A percentile compares a stretch with the other conserved stretches of the same genome.
These are phyloP conservation scores for Choiromyces venosus DNA, from an alignment of 495 filamentous ascomycete genomes.

Conservation along the genomic window DNA sequence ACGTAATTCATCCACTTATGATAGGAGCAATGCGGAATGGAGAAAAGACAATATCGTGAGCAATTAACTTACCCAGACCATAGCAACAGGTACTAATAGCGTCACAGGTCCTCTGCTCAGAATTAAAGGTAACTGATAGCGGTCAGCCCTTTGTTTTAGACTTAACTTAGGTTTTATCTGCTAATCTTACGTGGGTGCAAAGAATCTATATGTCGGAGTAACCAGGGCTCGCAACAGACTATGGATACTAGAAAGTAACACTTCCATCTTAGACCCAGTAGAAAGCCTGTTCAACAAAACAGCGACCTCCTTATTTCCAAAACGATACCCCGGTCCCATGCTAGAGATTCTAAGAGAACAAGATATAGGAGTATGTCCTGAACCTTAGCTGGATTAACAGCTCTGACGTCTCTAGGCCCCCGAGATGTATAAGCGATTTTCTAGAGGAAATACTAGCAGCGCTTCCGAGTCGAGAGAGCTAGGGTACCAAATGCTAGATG, in stretches of 20 bases:
- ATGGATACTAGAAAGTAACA: slow-evolving; percentile 21
- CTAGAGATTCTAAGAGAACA: slow-evolving; percentile 13
- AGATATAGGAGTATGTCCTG: not conserved
- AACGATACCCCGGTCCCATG: slow-evolving; percentile 7
- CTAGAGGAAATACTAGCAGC: slow-evolving; percentile 9
- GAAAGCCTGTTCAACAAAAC: slow-evolving; percentile 11
- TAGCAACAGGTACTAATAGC: not conserved
- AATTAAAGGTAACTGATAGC: slow-evolving; percentile 12
- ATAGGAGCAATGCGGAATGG: not conserved
- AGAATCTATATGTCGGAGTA: slow-evolving; percentile 23
- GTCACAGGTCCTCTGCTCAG: slow-evolving; percentile 19
- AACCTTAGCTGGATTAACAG: not conserved
- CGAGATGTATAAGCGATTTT: not conserved
- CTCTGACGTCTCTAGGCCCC: slow-evolving; percentile 9
- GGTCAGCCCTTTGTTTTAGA: not conserved
- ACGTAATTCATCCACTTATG: no score
- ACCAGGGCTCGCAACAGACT: slow-evolving; percentile 15
- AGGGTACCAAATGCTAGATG: slow-evolving; percentile 27
- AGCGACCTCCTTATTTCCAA: not conserved
- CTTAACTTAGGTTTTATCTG: not conserved
- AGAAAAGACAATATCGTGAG: slow-evolving; percentile 14
- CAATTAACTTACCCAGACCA: not conserved
- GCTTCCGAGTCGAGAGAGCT: slow-evolving; percentile 24
- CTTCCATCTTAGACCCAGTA: not conserved
- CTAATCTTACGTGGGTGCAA: not conserved